phyloP scores from a whole-genome alignment of 768 basidiomycete species.

The Hortiboletus flavorubellus region DNA sequence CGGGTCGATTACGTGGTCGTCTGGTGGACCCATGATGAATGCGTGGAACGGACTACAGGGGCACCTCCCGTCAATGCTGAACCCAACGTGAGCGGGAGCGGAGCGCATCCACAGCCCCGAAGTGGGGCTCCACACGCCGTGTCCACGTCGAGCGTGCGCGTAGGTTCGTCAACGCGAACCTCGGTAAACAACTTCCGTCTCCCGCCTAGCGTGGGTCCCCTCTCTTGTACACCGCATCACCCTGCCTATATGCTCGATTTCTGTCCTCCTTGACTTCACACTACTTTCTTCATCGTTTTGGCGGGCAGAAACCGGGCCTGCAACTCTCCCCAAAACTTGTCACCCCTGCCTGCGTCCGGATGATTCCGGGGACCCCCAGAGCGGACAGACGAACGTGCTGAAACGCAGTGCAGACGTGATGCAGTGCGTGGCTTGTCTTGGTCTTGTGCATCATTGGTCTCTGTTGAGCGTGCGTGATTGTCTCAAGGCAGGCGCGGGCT shows the following conservation, averaged over 20 bases:
- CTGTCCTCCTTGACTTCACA: neutral
- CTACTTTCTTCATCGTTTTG: neutral
- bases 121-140: neutral
- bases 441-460: neutral
- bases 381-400: conserved; percentile 12
- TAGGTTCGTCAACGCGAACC: conserved; percentile 1
- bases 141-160: conserved; percentile 1
- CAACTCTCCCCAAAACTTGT: conserved; percentile 7
- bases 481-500: conserved; percentile 16
- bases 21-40: neutral
- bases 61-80: neutral
- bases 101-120: neutral
- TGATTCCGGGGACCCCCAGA: conserved; percentile 2
- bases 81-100: neutral
- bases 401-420: conserved; percentile 36
- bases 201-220: conserved; percentile 40
- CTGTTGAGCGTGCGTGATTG: neutral
- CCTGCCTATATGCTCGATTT: conserved; percentile 5
- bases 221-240: neutral
- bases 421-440: conserved; percentile 22
- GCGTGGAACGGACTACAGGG: neutral
- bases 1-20: neutral
- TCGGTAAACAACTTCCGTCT: conserved; percentile 51
- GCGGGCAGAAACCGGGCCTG: conserved; percentile 10
- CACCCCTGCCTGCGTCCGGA: conserved; percentile 6